Conservation (phyloP, 257 asterid genomes). For the Solanum virginianum region DNA sequence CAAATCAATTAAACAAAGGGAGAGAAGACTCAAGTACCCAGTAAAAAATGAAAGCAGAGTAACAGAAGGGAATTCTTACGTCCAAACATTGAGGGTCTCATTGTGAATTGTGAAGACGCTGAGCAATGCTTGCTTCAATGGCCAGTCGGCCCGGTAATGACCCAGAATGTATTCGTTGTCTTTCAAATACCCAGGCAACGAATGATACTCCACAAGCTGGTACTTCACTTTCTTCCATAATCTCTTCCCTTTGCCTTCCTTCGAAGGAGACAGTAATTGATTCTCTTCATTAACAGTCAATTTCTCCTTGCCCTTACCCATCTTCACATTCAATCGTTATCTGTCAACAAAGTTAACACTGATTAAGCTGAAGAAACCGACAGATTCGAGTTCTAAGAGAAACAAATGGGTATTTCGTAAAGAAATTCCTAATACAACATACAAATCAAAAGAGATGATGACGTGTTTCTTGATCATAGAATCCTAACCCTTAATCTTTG, state of each 20-base stretch:
- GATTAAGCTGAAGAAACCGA: not conserved
- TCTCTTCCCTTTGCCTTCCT: constrained; percentile 53
- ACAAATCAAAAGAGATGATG: not conserved
- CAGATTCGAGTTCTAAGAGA: not conserved
- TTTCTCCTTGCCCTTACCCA: constrained; percentile 29
- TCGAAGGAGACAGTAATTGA: constrained; percentile 4
- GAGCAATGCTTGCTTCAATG: constrained; percentile 64
- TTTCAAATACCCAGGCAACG: constrained; percentile 88
- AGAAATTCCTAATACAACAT: not conserved
- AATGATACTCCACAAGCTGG: constrained; percentile 89
- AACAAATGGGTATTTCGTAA: not conserved
- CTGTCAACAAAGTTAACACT: not conserved
- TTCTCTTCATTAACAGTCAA: constrained; percentile 10
- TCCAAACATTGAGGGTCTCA: constrained; percentile 96
- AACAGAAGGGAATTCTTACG: constrained; percentile 38
- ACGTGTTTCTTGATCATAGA: not conserved
- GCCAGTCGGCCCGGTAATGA: constrained; percentile 86
- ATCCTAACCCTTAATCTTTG: not conserved
- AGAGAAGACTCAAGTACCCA: not conserved
- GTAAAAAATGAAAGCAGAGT: not conserved
- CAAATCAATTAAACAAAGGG: not conserved
- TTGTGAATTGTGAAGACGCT: constrained; percentile 89
- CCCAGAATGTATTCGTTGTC: constrained; percentile 81
- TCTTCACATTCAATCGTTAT: constrained; percentile 1
- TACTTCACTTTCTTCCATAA: constrained; percentile 88